Conservation (phyloP, 805 yeast genomes). For the Hemisphaericaspora nanyangensis region DNA sequence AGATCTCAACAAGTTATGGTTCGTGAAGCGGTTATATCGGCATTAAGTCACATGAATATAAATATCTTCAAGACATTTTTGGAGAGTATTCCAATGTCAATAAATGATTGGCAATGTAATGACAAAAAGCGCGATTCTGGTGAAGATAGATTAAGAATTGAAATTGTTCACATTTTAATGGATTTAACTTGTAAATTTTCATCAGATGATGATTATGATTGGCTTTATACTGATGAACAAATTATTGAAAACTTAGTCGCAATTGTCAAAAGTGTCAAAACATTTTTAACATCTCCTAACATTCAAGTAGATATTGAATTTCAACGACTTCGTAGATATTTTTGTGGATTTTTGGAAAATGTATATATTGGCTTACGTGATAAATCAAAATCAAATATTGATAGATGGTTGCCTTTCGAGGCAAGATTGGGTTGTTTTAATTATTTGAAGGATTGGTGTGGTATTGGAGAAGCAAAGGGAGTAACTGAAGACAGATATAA, state of each 20-base stretch:
- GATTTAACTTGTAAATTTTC: conserved; percentile 62
- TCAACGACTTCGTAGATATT: conserved; percentile 77
- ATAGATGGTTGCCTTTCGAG: conserved; percentile 75
- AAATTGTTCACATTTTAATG: conserved; percentile 70
- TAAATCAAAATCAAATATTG: conserved; percentile 30
- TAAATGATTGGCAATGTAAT: conserved; percentile 45
- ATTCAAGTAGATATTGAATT: conserved; percentile 66
- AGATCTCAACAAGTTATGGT: conserved; percentile 66
- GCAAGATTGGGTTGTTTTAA: conserved; percentile 80
- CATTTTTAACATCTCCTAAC: conserved; percentile 50
- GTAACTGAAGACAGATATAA: conserved; percentile 65
- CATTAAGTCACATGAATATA: conserved; percentile 83
- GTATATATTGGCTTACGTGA: conserved; percentile 56
- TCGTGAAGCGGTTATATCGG: conserved; percentile 83
- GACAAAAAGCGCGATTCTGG: conserved; percentile 25
- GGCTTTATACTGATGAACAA: conserved; percentile 62
- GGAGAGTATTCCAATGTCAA: conserved; percentile 64
- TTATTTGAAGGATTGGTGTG: conserved; percentile 91
- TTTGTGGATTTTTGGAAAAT: conserved; percentile 76
- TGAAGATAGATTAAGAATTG: conserved; percentile 58
- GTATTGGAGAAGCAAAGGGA: conserved; percentile 65
- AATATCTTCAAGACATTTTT: conserved; percentile 81
- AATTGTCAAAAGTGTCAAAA: conserved; percentile 59
- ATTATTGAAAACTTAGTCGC: conserved; percentile 59
- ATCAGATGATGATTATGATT: conserved; percentile 36